Evolutionary conservation across 306 rosid species (phyloP), one percentile per base, ranked within the genome.

Genomic region (Erythrophleum fordii): DNA sequence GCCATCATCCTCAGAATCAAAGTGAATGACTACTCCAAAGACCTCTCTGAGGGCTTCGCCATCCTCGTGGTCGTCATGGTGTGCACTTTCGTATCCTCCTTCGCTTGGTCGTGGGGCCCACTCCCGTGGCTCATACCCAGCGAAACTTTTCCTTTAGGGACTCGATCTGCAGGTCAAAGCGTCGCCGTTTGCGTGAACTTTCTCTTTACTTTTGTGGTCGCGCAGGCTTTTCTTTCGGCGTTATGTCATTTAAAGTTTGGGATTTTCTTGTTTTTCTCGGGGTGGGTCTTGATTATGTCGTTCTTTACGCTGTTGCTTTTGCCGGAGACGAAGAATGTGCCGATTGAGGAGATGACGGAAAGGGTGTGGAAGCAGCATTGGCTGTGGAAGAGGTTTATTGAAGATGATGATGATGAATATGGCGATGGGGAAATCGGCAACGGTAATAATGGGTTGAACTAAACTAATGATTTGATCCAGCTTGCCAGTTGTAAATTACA

Each of bases 311-410:
- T 86, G 39, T 86, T 91, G 83, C 64, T 92, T 12, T 39, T 94
- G 1, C 98, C 98, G 0, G 97, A 94, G 88, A 94, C 98, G 0
- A 94, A 92, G 89, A 90, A 90, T 25, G 8, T 94, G n/a, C 98
- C 98, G 0, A 94, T 94, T 51, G 98, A 94, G 71, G 97, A 94
- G 80, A 94, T 92, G 98, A 87, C 90, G 0, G 91, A 94, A 42
- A 89, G 93, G 26, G 98, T 91, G 1, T 94, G 98, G 98, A 91
- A 87, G 82, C 89, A 73, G 52, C 97, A 94, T 60, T 94, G 98
- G 98, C 22, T 87, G 0, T 94, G 98, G 98, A 94, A 86, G 92
- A 88, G 94, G 80, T 94, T 46, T 37, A 83, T 91, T 72, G 90
- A 89, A 17, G 85, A 79, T 31, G 62, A 10, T 64, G 31, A 61